Evolutionary conservation across 1,284 basidiomycete genomes (phyloP).

Genomic region (Sporisorium exsertum): DNA sequence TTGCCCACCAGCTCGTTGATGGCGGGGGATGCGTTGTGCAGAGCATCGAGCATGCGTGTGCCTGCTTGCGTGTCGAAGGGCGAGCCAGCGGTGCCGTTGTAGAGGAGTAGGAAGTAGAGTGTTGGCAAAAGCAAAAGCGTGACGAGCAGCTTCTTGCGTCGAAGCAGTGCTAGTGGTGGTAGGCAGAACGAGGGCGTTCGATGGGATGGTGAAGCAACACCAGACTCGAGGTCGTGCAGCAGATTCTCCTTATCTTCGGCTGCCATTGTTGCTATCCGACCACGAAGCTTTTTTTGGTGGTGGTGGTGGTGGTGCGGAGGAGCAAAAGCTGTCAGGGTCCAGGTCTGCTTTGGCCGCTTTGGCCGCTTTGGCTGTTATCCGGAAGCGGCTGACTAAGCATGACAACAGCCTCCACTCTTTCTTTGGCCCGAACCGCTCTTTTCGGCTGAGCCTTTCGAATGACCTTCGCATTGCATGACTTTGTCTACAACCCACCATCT

Average conservation of each 20-base stretch:
- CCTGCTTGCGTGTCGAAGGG: conserved; percentile 20
- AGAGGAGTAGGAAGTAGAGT: conserved; percentile 26
- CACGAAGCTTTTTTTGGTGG: not conserved
- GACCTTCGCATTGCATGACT: not conserved
- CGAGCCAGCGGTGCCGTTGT: conserved; percentile 18
- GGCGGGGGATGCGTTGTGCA: conserved; percentile 27
- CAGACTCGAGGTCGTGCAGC: conserved; percentile 33
- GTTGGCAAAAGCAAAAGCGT: conserved; percentile 19
- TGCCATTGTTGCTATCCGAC: conserved; percentile 11
- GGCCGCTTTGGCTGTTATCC: not conserved
- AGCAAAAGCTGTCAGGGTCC: not conserved
- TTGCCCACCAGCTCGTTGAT: conserved; percentile 39
- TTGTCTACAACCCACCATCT: not conserved
- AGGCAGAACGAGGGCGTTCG: conserved; percentile 21
- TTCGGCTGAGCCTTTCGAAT: not conserved
- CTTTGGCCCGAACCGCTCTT: not conserved
- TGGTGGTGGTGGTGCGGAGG: not conserved
- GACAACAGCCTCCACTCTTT: conserved; percentile 12
- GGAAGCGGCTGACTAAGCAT: conserved; percentile 20
- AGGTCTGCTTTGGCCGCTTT: not conserved
- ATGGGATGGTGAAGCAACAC: conserved; percentile 4
- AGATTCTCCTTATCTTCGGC: conserved; percentile 22
- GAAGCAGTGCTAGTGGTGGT: conserved; percentile 35
- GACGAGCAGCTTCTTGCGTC: conserved; percentile 34
- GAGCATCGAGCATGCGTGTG: conserved; percentile 25